Percentiles rank a stretch among this genome's conserved stretches.
Evolutionary conservation across 75 land plant genomes (phyloP).

Genomic region (Sequoiadendron giganteum): DNA sequence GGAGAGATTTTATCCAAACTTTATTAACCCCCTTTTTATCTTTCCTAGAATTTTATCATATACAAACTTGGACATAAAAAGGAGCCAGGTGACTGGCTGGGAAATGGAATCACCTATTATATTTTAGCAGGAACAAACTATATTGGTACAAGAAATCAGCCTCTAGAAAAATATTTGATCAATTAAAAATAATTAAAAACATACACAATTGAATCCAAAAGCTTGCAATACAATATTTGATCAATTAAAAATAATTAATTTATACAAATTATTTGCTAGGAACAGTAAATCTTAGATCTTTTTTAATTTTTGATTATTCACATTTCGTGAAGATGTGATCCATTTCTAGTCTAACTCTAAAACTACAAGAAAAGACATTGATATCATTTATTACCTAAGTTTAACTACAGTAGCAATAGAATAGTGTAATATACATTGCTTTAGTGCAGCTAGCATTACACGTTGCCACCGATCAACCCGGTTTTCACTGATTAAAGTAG

Average conservation of each 20-base stretch:
- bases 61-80: neutral
- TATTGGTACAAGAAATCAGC: neutral
- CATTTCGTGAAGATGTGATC: neutral
- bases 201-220: too few relatives aligned
- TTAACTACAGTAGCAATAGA: neutral
- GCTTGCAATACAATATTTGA: too few relatives aligned
- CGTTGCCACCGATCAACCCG: conserved; percentile 76
- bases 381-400: neutral
- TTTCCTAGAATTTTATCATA: too few relatives aligned
- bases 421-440: conserved; percentile 61
- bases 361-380: neutral
- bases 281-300: neutral
- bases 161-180: neutral
- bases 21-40: too few relatives aligned
- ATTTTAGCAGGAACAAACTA: neutral
- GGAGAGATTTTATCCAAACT: too few relatives aligned
- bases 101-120: neutral
- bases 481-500: conserved; percentile 47
- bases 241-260: neutral
- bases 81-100: neutral
- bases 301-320: neutral
- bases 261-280: neutral
- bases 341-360: neutral
- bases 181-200: too few relatives aligned
- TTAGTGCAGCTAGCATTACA: conserved; percentile 75